phyloP scores from a whole-genome alignment of 371 early-diverging fungal genomes.

The Syncephalastrum racemosum region DNA sequence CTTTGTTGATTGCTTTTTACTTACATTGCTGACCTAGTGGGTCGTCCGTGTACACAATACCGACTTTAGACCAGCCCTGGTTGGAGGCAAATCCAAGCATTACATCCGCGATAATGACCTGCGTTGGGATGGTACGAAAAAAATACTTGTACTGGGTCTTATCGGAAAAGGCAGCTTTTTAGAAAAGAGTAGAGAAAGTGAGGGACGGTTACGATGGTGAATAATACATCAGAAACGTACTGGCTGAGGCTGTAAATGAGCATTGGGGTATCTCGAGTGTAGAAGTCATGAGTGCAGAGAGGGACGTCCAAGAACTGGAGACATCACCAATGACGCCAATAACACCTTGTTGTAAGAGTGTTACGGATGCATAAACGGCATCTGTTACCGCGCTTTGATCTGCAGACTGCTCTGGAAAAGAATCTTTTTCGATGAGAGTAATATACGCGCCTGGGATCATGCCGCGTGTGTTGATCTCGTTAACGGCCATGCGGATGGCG shows the following conservation, averaged over 20 bases:
- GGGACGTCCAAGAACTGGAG: slow-evolving; percentile 51
- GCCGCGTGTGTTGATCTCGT: slow-evolving; percentile 54
- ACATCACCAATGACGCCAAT: slow-evolving; percentile 62
- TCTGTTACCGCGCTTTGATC: slow-evolving; percentile 47
- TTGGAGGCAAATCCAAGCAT: slow-evolving; percentile 41
- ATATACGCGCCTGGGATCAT: slow-evolving; percentile 59
- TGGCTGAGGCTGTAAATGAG: slow-evolving; percentile 50
- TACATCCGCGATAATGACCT: slow-evolving; percentile 44
- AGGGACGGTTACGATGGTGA: not conserved
- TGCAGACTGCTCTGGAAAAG: slow-evolving; percentile 51
- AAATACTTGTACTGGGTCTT: slow-evolving; percentile 47
- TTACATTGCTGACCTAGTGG: slow-evolving; percentile 52
- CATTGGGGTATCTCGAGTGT: slow-evolving; percentile 55
- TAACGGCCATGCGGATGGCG: slow-evolving; percentile 59
- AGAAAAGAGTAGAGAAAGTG: slow-evolving; percentile 1
- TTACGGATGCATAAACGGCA: slow-evolving; percentile 62
- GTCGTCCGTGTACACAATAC: slow-evolving; percentile 47
- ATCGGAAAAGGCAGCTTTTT: slow-evolving; percentile 43
- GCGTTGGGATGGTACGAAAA: slow-evolving; percentile 56
- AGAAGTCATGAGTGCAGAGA: slow-evolving; percentile 56
- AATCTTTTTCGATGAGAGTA: slow-evolving; percentile 60
- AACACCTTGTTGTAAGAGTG: slow-evolving; percentile 53
- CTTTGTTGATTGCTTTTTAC: not conserved
- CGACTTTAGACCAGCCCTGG: slow-evolving; percentile 50
- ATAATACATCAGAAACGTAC: slow-evolving; percentile 15